These are phyloP conservation scores for Fusarium caatingaense DNA, from an alignment of 2,329 filamentous ascomycete species.

Conservation along the genomic window DNA sequence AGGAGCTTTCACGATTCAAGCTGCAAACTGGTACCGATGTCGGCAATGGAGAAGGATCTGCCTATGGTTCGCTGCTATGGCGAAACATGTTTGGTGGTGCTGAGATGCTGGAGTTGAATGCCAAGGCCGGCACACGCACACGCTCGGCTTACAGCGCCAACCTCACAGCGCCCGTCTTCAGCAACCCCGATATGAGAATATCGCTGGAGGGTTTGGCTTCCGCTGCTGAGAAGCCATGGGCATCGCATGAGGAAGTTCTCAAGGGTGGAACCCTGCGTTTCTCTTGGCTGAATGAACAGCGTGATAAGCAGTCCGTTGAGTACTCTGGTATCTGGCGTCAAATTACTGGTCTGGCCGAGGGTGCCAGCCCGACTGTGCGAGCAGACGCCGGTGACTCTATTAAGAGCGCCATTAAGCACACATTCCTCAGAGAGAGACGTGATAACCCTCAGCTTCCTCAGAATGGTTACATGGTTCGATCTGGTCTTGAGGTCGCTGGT, in stretches of 20 bases:
- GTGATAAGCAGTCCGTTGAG: constrained; percentile 79
- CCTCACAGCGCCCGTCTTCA: constrained; percentile 83
- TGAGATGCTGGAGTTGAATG: constrained; percentile 88
- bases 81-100: constrained; percentile 96
- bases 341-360: constrained; percentile 79
- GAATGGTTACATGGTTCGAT: constrained; percentile 82
- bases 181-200: constrained; percentile 83
- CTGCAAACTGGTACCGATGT: constrained; percentile 96
- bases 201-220: constrained; percentile 85
- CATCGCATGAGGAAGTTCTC: constrained; percentile 90
- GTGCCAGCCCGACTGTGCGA: constrained; percentile 84
- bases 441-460: constrained; percentile 88
- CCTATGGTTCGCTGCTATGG: constrained; percentile 86
- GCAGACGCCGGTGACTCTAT: constrained; percentile 89
- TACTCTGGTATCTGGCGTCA: constrained; percentile 91
- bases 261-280: constrained; percentile 82
- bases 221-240: constrained; percentile 89
- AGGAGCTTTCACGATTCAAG: constrained; percentile 84
- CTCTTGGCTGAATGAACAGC: constrained; percentile 74
- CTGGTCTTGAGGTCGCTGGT: constrained; percentile 85
- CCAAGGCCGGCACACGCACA: constrained; percentile 88
- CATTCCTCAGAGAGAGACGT: constrained; percentile 81
- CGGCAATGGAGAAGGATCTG: constrained; percentile 92
- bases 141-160: constrained; percentile 90
- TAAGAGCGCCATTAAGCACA: constrained; percentile 87